phyloP scores from a whole-genome alignment of 2,329 filamentous ascomycete genomes.

The Thelonectria blattea region DNA sequence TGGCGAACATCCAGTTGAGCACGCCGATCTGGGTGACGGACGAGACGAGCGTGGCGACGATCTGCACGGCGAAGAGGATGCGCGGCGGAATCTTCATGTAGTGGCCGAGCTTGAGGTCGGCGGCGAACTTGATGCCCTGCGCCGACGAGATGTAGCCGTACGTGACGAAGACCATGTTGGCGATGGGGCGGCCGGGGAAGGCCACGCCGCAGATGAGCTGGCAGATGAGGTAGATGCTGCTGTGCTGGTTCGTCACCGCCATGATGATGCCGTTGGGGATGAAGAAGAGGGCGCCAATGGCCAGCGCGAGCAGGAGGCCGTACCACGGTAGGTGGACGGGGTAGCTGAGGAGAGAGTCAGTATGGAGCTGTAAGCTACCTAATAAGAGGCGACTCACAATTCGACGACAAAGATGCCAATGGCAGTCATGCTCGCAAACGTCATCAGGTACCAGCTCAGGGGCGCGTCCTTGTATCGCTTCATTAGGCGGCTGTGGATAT shows the following conservation, averaged over 20 bases:
- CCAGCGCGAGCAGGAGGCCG: conserved; percentile 78
- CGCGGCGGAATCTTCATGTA: conserved; percentile 87
- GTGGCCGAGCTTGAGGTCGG: conserved; percentile 85
- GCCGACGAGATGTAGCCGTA: conserved; percentile 90
- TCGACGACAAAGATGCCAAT: conserved; percentile 86
- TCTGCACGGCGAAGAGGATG: conserved; percentile 79
- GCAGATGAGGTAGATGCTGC: conserved; percentile 84
- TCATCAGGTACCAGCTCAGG: conserved; percentile 79
- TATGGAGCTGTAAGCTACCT: neutral
- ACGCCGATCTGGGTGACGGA: conserved; percentile 83
- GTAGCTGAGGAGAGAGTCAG: conserved; percentile 57
- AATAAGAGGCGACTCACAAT: conserved; percentile 63
- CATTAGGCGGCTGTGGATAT: conserved; percentile 87
- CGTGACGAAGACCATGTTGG: conserved; percentile 93
- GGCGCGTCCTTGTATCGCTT: conserved; percentile 81
- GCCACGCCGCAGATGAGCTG: conserved; percentile 82
- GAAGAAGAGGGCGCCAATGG: conserved; percentile 80
- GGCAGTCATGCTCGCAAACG: conserved; percentile 75
- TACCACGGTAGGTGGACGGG: conserved; percentile 88
- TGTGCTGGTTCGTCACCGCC: conserved; percentile 90
- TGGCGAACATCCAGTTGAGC: conserved; percentile 87
- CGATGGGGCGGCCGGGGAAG: conserved; percentile 84
- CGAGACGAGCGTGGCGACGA: conserved; percentile 76
- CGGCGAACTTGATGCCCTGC: conserved; percentile 87
- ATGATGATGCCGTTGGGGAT: conserved; percentile 92